Conservation (phyloP, 768 basidiomycete genomes). For the Boletus reticuloceps region DNA sequence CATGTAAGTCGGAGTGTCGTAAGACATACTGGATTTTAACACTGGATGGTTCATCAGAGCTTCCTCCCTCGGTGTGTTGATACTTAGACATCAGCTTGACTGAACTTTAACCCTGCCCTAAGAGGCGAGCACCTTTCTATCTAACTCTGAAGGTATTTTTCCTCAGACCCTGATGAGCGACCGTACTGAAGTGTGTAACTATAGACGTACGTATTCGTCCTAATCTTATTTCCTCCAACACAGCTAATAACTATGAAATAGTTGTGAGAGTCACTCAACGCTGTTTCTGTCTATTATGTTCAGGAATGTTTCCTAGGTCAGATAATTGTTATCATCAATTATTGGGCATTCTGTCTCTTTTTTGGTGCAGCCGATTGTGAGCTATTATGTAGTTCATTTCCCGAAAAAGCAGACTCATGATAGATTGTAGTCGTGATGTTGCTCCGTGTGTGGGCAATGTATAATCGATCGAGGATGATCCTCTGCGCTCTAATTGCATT, state of each 20-base stretch:
- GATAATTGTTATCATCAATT: background rate
- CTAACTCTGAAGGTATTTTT: background rate
- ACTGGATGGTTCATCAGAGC: background rate
- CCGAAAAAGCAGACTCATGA: background rate
- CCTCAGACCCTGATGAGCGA: background rate
- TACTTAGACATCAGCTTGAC: background rate
- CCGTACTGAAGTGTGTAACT: background rate
- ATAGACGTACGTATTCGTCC: background rate
- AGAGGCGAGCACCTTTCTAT: slow-evolving; percentile 4
- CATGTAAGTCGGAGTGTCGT: background rate
- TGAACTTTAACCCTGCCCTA: background rate
- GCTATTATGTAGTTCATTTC: background rate
- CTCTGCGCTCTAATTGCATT: no score
- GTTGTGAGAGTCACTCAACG: background rate
- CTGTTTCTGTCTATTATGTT: background rate
- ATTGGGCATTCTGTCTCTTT: slow-evolving; percentile 2
- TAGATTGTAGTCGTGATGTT: no score
- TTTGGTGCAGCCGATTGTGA: slow-evolving; percentile 2
- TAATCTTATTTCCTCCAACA: background rate
- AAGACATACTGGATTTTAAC: background rate
- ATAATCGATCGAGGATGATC: background rate
- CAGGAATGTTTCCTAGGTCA: background rate
- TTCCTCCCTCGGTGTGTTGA: background rate
- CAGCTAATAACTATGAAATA: background rate
- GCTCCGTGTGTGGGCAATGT: background rate